A percentile compares a stretch with the other conserved stretches of the same genome.
Conservation (phyloP, 2,329 filamentous ascomycete species). For the Lanzia echinophila region DNA sequence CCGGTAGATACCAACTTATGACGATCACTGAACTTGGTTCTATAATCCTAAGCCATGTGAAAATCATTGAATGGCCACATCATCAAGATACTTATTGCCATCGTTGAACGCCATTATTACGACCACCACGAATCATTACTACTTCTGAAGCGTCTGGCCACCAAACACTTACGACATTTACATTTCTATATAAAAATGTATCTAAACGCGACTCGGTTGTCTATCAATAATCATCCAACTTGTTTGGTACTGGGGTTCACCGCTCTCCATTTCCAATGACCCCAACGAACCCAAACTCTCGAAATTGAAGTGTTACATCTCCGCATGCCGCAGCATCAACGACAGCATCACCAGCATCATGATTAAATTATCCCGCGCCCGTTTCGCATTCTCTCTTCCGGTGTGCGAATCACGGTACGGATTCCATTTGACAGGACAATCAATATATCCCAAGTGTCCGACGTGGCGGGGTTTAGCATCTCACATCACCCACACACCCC, state of each 20-base stretch:
- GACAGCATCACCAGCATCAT: neutral
- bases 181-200: neutral
- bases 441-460: neutral
- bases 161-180: neutral
- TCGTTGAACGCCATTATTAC: too few relatives aligned
- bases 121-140: neutral
- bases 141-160: neutral
- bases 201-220: constrained; percentile 5
- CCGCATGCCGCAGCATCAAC: neutral
- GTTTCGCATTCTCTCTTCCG: neutral
- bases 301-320: constrained; percentile 6
- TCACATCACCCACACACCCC: neutral
- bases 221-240: neutral
- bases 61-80: constrained; percentile 1
- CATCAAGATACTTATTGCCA: neutral
- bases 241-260: constrained; percentile 1
- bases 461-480: constrained; percentile 5
- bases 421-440: neutral
- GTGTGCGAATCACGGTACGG: neutral
- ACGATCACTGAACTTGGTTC: neutral
- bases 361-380: neutral
- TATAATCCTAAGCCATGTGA: neutral
- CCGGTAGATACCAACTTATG: neutral
- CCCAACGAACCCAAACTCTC: neutral
- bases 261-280: neutral